Percentiles rank a stretch among this genome's conserved stretches.
Conservation (phyloP, 495 filamentous ascomycete genomes). For the Penicillium bialowiezense region DNA sequence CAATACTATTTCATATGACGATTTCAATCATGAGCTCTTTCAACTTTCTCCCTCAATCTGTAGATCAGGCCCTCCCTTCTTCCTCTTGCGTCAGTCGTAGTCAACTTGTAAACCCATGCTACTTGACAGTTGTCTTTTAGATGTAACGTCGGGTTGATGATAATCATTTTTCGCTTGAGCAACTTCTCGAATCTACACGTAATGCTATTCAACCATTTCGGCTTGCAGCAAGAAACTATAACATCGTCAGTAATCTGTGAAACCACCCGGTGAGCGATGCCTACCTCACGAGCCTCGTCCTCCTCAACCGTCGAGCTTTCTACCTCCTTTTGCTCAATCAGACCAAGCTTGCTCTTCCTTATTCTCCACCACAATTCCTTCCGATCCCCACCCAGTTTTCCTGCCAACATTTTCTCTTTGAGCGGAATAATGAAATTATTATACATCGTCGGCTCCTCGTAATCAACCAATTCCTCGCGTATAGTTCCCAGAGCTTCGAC, state of each 20-base stretch:
- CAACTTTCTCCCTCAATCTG: not conserved
- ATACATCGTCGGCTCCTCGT: constrained; percentile 74
- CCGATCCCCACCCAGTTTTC: constrained; percentile 76
- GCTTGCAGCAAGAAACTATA: constrained; percentile 31
- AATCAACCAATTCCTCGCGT: constrained; percentile 69
- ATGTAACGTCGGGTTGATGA: no score
- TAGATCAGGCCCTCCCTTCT: not conserved
- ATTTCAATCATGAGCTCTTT: constrained; percentile 15
- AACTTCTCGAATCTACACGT: no score
- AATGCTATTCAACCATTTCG: constrained; percentile 1
- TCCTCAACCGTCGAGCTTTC: constrained; percentile 61
- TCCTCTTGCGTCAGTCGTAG: no score
- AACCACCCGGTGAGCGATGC: constrained; percentile 1
- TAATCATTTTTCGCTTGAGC: no score
- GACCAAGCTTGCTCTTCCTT: constrained; percentile 61
- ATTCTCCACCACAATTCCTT: constrained; percentile 80
- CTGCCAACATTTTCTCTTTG: constrained; percentile 67
- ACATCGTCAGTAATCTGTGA: constrained; percentile 8
- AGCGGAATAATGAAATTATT: constrained; percentile 71
- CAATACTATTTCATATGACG: constrained; percentile 24
- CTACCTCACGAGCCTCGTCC: constrained; percentile 64
- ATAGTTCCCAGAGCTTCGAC: constrained; percentile 74
- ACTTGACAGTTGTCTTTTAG: no score
- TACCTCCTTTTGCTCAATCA: constrained; percentile 63
- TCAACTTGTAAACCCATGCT: no score